phyloP scores from a whole-genome alignment of 139 green algal genomes.

The Picochlorum sp. region DNA sequence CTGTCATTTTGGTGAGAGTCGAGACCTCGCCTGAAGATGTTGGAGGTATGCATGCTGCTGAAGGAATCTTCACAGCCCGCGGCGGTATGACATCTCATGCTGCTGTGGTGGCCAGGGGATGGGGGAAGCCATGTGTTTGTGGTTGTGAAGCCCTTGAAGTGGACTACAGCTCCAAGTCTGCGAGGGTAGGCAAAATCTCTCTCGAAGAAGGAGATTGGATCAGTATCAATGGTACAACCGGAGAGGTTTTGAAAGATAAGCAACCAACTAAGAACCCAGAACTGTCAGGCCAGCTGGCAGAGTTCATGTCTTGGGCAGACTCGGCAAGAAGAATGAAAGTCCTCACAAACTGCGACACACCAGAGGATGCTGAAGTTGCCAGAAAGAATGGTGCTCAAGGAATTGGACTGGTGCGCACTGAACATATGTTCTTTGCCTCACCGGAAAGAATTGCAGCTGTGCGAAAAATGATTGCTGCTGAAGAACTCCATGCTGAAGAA shows the following conservation, averaged over 20 bases:
- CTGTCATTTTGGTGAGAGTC: slow-evolving; percentile 57
- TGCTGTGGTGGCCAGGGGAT: slow-evolving; percentile 81
- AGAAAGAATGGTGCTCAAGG: slow-evolving; percentile 73
- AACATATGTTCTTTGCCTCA: slow-evolving; percentile 91
- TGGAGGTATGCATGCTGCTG: slow-evolving; percentile 74
- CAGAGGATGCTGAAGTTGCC: slow-evolving; percentile 55
- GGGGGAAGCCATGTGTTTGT: slow-evolving; percentile 88
- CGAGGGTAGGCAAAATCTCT: slow-evolving; percentile 1
- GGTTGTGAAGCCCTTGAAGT: slow-evolving; percentile 63
- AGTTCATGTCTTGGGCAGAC: slow-evolving; percentile 85
- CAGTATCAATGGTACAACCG: slow-evolving; percentile 64
- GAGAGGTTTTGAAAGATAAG: slow-evolving; percentile 67
- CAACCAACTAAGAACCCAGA: slow-evolving; percentile 47
- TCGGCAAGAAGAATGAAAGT: slow-evolving; percentile 47
- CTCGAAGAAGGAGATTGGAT: slow-evolving; percentile 73
- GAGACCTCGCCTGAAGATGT: slow-evolving; percentile 85
- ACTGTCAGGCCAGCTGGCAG: slow-evolving; percentile 46
- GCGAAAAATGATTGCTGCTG: slow-evolving; percentile 77
- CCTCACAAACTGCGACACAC: slow-evolving; percentile 83
- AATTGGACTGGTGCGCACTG: slow-evolving; percentile 78
- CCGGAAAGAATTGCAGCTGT: slow-evolving; percentile 71
- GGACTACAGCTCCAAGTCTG: slow-evolving; percentile 46
- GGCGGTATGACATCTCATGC: slow-evolving; percentile 85
- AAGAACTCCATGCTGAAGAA: slow-evolving; percentile 37
- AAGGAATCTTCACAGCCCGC: slow-evolving; percentile 74